A percentile compares a stretch with the other conserved stretches of the same genome.
These are phyloP conservation scores for Jackrogersella minutella DNA, from an alignment of 495 filamentous ascomycete genomes.

Conservation along the genomic window DNA sequence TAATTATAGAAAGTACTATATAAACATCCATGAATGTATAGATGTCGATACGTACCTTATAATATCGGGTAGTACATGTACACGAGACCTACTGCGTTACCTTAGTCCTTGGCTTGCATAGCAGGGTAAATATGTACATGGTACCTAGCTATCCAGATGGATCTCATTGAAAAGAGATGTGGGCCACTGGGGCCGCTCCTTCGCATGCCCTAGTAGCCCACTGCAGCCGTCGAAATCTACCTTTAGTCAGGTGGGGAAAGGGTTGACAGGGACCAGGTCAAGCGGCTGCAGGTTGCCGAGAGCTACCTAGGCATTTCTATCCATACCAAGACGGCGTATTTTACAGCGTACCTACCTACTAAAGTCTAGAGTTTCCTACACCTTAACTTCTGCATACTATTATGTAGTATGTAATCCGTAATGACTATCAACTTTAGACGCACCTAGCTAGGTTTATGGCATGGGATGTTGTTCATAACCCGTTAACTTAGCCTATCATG, in stretches of 20 bases:
- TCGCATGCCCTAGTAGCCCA: conserved; percentile 26
- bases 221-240: conserved; percentile 36
- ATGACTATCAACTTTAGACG: too few relatives aligned
- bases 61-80: too few relatives aligned
- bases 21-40: not conserved
- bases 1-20: too few relatives aligned
- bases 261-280: conserved; percentile 31
- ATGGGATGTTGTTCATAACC: too few relatives aligned
- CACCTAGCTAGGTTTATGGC: too few relatives aligned
- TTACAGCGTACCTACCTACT: not conserved
- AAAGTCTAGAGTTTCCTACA: not conserved
- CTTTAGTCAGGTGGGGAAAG: conserved; percentile 28
- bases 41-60: conserved; percentile 3
- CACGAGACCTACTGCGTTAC: too few relatives aligned
- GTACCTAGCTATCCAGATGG: conserved; percentile 32
- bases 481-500: conserved; percentile 18
- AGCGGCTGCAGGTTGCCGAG: conserved; percentile 37
- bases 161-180: conserved; percentile 27
- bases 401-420: too few relatives aligned
- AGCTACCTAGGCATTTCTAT: conserved; percentile 16
- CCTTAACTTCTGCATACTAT: not conserved
- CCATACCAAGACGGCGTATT: not conserved
- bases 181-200: conserved; percentile 24
- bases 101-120: not conserved
- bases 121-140: not conserved